phyloP scores from a whole-genome alignment of 495 filamentous ascomycete species.

The Pseudomonodictys pantanalensis region DNA sequence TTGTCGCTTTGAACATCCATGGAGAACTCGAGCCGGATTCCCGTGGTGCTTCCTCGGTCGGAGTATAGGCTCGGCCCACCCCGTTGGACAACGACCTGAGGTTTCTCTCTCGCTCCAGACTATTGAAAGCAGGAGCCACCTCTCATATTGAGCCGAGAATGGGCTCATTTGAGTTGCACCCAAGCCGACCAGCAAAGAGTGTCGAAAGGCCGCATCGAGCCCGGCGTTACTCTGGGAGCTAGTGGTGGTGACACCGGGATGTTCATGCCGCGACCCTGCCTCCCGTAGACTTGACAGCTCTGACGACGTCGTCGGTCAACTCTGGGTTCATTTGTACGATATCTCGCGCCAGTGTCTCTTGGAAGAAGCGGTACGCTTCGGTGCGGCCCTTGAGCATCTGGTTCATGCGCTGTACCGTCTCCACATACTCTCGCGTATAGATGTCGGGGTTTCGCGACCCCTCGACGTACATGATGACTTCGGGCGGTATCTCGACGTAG shows the following conservation, averaged over 20 bases:
- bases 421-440: constrained; percentile 96
- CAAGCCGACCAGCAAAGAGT: too few species aligned
- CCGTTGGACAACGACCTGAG: not conserved
- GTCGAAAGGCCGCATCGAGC: not conserved
- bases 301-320: constrained; percentile 64
- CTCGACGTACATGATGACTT: constrained; percentile 91
- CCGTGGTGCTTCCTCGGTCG: not conserved
- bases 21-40: not conserved
- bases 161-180: too few species aligned
- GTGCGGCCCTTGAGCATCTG: constrained; percentile 81
- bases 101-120: not conserved
- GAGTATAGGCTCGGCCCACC: not conserved
- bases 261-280: constrained; percentile 27
- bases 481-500: constrained; percentile 63
- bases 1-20: not conserved
- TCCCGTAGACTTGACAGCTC: constrained; percentile 54
- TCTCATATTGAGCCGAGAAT: too few species aligned
- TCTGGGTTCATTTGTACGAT: constrained; percentile 78
- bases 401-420: constrained; percentile 79
- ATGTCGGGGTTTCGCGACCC: constrained; percentile 93
- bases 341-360: constrained; percentile 77
- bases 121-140: too few species aligned
- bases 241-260: not conserved
- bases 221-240: not conserved
- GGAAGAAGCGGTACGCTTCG: constrained; percentile 73